Evolutionary conservation across 2,329 filamentous ascomycete genomes (phyloP), one percentile per base, ranked within the genome.

Genomic region (Leptoxyphium fumago): DNA sequence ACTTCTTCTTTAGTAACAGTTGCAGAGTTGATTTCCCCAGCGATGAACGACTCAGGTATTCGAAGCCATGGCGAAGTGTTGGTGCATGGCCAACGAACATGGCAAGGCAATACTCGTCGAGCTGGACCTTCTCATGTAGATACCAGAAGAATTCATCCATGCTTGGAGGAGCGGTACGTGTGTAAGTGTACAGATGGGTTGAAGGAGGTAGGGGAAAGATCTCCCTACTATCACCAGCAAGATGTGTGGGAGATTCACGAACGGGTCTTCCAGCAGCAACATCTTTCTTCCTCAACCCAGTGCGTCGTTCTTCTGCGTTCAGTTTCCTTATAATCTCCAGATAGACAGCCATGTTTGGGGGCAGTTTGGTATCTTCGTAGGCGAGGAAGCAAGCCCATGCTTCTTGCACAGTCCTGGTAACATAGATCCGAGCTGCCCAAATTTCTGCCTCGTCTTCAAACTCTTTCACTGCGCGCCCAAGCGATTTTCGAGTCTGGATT

Each of bases 351-450:
- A 61, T 49, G 43, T 61, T 58, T n/a, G 60, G 53, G 9, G 55
- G 57, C 30, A 61, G 50, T 8, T 55, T 58, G 11, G 63, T 60
- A 17, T 69, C 63, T 54, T 75, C 67, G 47, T 70, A 76, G 5
- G 73, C 68, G 38, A 77, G 58, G 55, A 78, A 81, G 48, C 73
- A 77, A 17, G 76, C 75, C 77, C 77, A 81, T 5, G 77, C 76
- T 61, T 81, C 77, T 47, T 74, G 68, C 40, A 74, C 60, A 3
- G 77, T 80, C 30, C 77, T 66, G 10, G 77, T 81, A 17, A 74
- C 68, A 39, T 65, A 64, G 43, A 81, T 72, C 10, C 77, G 68
- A 29, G 72, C 74, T 45, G 67, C 66, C 77, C 77, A 80, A 10
- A 73, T 52, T 10, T 63, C 47, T 15, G 29, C 40, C 38, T 36